Evolutionary conservation across 1,284 basidiomycete species (phyloP).

Genomic region (Austroboletus novae-zelandiae): DNA sequence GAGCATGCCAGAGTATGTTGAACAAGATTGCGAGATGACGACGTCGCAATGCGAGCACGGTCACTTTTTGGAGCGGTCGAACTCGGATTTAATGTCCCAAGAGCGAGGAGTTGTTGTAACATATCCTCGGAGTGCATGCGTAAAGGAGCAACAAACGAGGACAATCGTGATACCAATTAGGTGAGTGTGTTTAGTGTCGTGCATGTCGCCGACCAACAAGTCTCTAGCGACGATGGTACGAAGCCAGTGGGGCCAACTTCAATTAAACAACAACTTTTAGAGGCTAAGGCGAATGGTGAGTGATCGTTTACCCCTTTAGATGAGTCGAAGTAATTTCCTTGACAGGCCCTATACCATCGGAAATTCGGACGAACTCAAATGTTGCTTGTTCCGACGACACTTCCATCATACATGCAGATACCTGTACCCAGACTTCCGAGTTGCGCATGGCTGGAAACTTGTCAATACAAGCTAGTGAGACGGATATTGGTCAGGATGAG

Average conservation of each 20-base stretch:
- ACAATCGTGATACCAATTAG: neutral
- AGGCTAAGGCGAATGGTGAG: neutral
- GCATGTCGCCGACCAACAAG: neutral
- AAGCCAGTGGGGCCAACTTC: neutral
- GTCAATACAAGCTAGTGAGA: neutral
- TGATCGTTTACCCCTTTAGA: neutral
- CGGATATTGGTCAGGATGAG: neutral
- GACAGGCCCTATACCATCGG: neutral
- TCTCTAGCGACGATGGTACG: neutral
- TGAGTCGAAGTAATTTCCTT: neutral
- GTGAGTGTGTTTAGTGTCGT: slow-evolving; percentile 1
- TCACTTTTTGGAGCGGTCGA: neutral
- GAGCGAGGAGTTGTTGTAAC: neutral
- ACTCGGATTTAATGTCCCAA: neutral
- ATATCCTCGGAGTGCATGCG: slow-evolving; percentile 2
- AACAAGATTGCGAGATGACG: neutral
- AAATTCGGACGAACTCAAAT: neutral
- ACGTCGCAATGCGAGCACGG: neutral
- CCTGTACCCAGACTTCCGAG: neutral
- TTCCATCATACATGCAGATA: neutral
- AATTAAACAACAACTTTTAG: neutral
- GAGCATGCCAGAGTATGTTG: neutral
- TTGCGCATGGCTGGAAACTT: neutral
- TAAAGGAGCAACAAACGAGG: neutral
- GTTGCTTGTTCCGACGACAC: neutral